Base-by-base conservation (phyloP, 805 yeast genomes). In the Candida nemodendra region DNA sequence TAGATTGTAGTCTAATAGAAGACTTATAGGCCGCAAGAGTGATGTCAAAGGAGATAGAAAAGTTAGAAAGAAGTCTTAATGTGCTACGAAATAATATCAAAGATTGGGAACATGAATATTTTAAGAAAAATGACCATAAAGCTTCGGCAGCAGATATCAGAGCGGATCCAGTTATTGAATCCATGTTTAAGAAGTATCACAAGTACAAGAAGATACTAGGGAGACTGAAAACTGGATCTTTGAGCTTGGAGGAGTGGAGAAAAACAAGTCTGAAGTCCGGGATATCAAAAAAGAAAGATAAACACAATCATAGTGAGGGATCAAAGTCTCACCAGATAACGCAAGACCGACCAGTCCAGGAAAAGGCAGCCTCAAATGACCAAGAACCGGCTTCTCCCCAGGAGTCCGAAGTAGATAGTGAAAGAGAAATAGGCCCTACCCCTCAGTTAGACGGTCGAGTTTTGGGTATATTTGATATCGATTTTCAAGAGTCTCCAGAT, bases 401-500 rank as follows among this genome's bases (percentile, higher is more conserved):
- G 4, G 38, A 39, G 19, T 32, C 43, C 4, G 39, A 33, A 36
- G 44, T 32, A 3, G 42, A 44, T 13, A 44, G 44, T 18, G 51
- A 43, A 12, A 39, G 38, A 17, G 84, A 78, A 42, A 56, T 86
- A 9, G 95, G 95, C 0, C 96, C 96, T 1, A 87, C 96, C 0
- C 96, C 96, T 0, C 95, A 87, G 50, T 71, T 86, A 8, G 71
- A 81, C 44, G 96, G 96, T 0, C 74, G 82, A 37, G 84, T 85
- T 0, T 57, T 84, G 23, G 79, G 93, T 13, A 68, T 87, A 4
- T 81, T 87, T 53, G 95, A 86, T 44, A 65, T 79, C 36, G 54
- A 53, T 14, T 34, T 44, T 5, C 41, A 39, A 18, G 45, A 42
- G 14, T 47, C 55, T 18, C 62, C 43, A 36, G 51, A 26, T 27